Evolutionary conservation across 2,329 filamentous ascomycete species (phyloP), one percentile per base, ranked within the genome.

Genomic region (Phyllosticta citrichinensis): DNA sequence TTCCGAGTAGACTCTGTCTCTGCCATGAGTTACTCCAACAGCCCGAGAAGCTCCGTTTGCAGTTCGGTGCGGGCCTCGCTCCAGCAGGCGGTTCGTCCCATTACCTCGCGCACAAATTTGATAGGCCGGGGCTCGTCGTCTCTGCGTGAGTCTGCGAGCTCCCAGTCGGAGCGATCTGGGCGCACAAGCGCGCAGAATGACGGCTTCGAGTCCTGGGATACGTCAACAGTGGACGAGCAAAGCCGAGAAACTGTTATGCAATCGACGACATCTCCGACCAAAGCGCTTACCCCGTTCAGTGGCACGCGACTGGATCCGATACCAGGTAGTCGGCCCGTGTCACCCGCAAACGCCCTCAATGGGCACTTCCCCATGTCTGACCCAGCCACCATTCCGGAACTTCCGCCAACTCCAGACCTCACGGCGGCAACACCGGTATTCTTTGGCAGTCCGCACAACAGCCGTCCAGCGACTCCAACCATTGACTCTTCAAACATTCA

Each of bases 171-270:
- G 62, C 64, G 52, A 33, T 73, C 73, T 9, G 54, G 27, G 62
- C 63, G 52, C 58, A 57, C 57, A 60, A 60, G 58, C 5, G 54
- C 54, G 33, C 57, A 55, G 19, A 62, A 54, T 25, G 85, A 88
- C 63, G 82, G 83, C 1, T 90, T 91, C 67, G 87, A 90, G 66
- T 85, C 81, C 2, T 91, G 88, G 88, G 87, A 91, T 67, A 89
- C 86, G 0, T 88, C 86, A 0, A 78, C 79, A 0, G 84, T 89
- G 2, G 86, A 87, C 65, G 74, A 81, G 2, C 82, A 86, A 64
- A 82, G 80, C 65, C 80, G 83, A 27, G 82, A 86, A 66, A 79
- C 80, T 2, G 80, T 85, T 1, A 68, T 83, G 57, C 81, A 81
- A 58, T 73, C 77, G 11, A 77, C 79, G 24, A 76, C 76, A 14